Percentiles rank a stretch among this genome's conserved stretches.
Conservation (phyloP, 2,329 filamentous ascomycete genomes). For the Pseudonectria foliicola region DNA sequence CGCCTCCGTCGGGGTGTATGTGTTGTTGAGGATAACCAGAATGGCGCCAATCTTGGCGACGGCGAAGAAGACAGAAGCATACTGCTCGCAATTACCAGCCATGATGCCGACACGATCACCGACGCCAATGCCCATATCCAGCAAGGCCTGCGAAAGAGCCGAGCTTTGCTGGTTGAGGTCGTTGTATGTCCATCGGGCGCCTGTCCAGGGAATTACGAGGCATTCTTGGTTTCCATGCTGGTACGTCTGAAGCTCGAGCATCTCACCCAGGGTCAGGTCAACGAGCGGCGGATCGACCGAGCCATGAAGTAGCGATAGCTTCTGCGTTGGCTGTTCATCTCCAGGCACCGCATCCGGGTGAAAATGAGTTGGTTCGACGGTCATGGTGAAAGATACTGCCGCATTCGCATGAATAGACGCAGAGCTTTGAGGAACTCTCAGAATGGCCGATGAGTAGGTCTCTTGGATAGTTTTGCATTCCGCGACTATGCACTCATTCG, state of each 20-base stretch:
- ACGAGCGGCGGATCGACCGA: constrained; percentile 62
- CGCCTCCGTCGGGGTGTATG: constrained; percentile 67
- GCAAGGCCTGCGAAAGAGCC: constrained; percentile 55
- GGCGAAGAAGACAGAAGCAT: constrained; percentile 69
- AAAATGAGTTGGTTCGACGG: constrained; percentile 21
- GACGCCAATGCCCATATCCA: constrained; percentile 58
- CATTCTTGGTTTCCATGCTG: constrained; percentile 60
- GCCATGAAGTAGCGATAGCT: constrained; percentile 57
- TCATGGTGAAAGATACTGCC: constrained; percentile 21
- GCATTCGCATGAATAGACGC: neutral
- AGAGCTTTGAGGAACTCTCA: neutral
- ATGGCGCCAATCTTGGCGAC: constrained; percentile 60
- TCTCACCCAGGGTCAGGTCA: constrained; percentile 64
- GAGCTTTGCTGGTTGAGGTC: constrained; percentile 56
- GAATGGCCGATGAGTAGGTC: neutral
- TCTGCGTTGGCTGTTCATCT: constrained; percentile 23
- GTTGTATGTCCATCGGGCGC: constrained; percentile 64
- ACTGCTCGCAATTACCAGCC: constrained; percentile 75
- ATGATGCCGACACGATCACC: constrained; percentile 70
- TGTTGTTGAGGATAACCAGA: constrained; percentile 75
- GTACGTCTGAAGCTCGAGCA: constrained; percentile 63
- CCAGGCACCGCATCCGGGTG: constrained; percentile 19
- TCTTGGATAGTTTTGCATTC: too few relatives aligned
- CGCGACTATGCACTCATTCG: too few relatives aligned
- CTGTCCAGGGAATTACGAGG: constrained; percentile 69